Evolutionary conservation across 495 filamentous ascomycete species (phyloP), one percentile per base, ranked within the genome.

Genomic region (Halenospora varia): DNA sequence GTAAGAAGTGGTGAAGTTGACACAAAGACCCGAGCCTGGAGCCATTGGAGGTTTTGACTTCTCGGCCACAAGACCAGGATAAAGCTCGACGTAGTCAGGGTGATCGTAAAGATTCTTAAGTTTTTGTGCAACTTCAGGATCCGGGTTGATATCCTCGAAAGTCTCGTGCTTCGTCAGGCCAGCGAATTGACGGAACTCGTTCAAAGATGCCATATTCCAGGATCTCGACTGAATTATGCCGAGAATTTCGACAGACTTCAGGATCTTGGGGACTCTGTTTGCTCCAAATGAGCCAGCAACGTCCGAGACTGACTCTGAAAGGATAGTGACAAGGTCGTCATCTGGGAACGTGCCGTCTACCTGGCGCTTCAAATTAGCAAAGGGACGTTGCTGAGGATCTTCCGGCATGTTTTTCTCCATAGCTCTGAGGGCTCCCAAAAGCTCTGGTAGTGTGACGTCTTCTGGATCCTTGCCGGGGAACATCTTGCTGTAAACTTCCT

Each of bases 151-250:
- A 54, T 90, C 87, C 58, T 92, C 87, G 53, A 96, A 96, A 0
- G 79, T 87, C 62, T 85, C 77, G 65, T 96, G 82, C 0, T 83
- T 82, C 57, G 84, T 80, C 17, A 96, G 73, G 10, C 82, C 84
- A 63, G 95, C 93, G 74, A 88, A 89, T 60, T 83, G 77, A 35
- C 92, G 77, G 73, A 96, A 92, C 69, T 96, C 92, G 68, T 96
- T 96, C 51, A 96, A 73, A 2, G 88, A 86, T 0, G 87, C 87
- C 20, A 92, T 64, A 59, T 90, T 89, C 92, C 92, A 96, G 18
- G 82, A 78, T 10, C 92, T 84, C 2, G 87, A 86, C 61, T 95
- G 90, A 61, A 90, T 80, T 54, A 96, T 96, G 35, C 92, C 90
- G 0, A 96, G 77, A 44, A 93, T 87, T 66, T 96, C 92, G 15